phyloP scores from a whole-genome alignment of 208 protist genomes.

The Trypanosoma rangeli region DNA sequence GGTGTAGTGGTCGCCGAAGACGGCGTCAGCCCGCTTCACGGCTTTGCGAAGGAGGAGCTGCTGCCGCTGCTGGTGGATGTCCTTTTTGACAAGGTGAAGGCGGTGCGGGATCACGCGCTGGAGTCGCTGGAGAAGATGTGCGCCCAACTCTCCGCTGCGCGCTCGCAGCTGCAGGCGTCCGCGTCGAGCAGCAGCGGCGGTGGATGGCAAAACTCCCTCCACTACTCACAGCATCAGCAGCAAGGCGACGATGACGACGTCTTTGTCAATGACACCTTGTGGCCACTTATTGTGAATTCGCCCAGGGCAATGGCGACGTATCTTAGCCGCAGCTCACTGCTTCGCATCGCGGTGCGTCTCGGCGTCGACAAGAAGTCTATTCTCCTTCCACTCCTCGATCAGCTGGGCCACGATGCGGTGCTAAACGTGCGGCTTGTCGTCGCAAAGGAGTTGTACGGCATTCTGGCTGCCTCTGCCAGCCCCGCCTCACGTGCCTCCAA shows the following conservation, averaged over 20 bases:
- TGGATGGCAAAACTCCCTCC: neutral
- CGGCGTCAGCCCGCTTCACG: constrained; percentile 40
- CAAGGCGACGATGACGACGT: constrained; percentile 22
- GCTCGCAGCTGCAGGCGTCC: constrained; percentile 8
- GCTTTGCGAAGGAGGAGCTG: constrained; percentile 62
- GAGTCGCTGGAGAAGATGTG: constrained; percentile 51
- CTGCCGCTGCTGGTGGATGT: constrained; percentile 64
- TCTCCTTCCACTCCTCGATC: constrained; percentile 72
- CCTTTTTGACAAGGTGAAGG: constrained; percentile 82
- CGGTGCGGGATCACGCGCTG: constrained; percentile 68
- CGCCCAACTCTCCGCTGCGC: constrained; percentile 19
- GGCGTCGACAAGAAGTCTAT: constrained; percentile 64
- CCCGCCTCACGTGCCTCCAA: neutral
- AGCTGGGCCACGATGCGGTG: constrained; percentile 66
- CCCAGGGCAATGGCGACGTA: constrained; percentile 69
- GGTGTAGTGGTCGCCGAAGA: constrained; percentile 20
- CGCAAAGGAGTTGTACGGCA: constrained; percentile 59
- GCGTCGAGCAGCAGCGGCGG: neutral
- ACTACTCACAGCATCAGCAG: neutral
- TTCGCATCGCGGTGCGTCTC: constrained; percentile 67
- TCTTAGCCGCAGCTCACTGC: constrained; percentile 63
- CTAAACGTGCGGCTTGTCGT: constrained; percentile 81
- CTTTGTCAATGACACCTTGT: constrained; percentile 74
- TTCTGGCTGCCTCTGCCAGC: constrained; percentile 32
- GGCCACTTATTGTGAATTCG: constrained; percentile 61